Conservation (phyloP, 495 filamentous ascomycete genomes). For the Aspergillus asperescens region DNA sequence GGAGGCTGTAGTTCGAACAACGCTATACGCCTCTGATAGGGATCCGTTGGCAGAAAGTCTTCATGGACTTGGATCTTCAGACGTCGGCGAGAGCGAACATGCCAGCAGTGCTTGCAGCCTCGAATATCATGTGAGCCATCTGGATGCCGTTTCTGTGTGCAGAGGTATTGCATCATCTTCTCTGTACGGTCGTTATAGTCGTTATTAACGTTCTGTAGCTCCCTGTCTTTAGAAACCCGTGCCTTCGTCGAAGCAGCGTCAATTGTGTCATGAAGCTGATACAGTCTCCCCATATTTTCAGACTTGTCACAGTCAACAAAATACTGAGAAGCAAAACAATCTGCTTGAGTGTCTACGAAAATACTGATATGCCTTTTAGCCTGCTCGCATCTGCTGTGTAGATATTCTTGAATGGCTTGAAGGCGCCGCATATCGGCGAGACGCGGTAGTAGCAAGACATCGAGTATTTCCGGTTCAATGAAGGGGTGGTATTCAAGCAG, state of each 20-base stretch:
- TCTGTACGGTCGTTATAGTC: constrained; percentile 21
- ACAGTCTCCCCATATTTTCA: too few species aligned
- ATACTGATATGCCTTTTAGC: constrained; percentile 32
- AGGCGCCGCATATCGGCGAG: constrained; percentile 44
- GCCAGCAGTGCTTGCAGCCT: constrained; percentile 31
- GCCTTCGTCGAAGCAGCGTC: too few species aligned
- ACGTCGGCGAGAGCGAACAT: constrained; percentile 31
- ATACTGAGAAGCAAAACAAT: constrained; percentile 50
- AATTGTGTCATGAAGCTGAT: too few species aligned
- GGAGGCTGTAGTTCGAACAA: constrained; percentile 57
- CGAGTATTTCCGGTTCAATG: constrained; percentile 43
- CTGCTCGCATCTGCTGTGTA: constrained; percentile 27
- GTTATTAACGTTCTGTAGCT: too few species aligned
- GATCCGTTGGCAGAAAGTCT: constrained; percentile 50
- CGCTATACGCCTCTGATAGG: constrained; percentile 34
- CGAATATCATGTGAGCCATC: constrained; percentile 25
- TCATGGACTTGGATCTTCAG: constrained; percentile 52
- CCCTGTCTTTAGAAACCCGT: too few species aligned
- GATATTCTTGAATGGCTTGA: constrained; percentile 42
- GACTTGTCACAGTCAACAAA: too few species aligned
- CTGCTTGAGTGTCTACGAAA: constrained; percentile 30
- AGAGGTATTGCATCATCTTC: constrained; percentile 29
- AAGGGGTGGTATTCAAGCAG: constrained; percentile 48
- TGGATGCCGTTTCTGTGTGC: constrained; percentile 12
- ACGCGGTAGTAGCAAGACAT: constrained; percentile 43